Evolutionary conservation across 371 early-diverging fungal species (phyloP).

Genomic region (Mucor racemosus): DNA sequence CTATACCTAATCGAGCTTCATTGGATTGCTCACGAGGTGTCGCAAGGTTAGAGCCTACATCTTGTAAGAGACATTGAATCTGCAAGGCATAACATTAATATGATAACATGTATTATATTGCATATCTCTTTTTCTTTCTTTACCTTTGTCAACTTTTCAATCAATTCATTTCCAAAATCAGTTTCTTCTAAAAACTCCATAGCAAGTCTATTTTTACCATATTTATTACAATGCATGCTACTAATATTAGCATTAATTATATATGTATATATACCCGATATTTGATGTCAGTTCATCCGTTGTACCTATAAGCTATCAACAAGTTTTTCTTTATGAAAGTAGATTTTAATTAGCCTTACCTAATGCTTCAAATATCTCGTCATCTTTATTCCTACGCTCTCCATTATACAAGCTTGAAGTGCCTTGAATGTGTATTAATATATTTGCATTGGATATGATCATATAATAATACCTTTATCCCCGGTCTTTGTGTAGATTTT

Average conservation of each 20-base stretch:
- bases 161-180: slow-evolving; percentile 10
- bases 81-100: slow-evolving; percentile 23
- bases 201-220: slow-evolving; percentile 16
- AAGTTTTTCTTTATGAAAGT: not conserved
- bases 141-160: slow-evolving; percentile 19
- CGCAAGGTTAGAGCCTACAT: slow-evolving; percentile 89
- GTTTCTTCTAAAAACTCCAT: slow-evolving; percentile 27
- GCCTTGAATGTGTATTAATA: slow-evolving; percentile 43
- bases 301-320: slow-evolving; percentile 40
- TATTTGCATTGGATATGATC: too few species aligned
- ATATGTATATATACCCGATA: slow-evolving; percentile 39
- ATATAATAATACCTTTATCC: slow-evolving; percentile 77
- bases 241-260: not conserved
- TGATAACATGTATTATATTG: not conserved
- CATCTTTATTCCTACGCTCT: slow-evolving; percentile 86
- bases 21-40: slow-evolving; percentile 77
- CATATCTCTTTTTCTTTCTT: not conserved
- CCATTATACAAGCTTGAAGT: slow-evolving; percentile 90
- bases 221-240: not conserved
- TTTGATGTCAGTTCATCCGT: slow-evolving; percentile 61
- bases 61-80: slow-evolving; percentile 91
- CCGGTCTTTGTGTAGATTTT: slow-evolving; percentile 93
- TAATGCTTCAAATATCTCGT: slow-evolving; percentile 89
- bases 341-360: slow-evolving; percentile 43
- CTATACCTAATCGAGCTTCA: slow-evolving; percentile 56